A percentile compares a stretch with the other conserved stretches of the same genome.
Conservation (phyloP, 495 filamentous ascomycete species). For the Friedmanniomyces endolithicus region DNA sequence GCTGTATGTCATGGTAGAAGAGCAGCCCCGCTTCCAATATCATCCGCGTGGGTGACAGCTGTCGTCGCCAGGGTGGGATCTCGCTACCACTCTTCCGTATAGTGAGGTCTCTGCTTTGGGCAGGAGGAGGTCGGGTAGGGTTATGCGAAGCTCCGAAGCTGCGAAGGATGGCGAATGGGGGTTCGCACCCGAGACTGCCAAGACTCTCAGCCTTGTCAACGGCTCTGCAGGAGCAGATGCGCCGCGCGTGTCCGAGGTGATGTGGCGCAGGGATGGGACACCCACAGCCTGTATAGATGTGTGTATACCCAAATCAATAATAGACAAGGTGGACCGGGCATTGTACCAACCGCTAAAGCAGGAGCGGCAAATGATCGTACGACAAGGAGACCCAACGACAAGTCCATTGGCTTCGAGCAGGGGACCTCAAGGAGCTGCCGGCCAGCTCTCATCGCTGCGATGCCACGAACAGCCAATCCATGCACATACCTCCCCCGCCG, state of each 20-base stretch:
- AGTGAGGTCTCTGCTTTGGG: too few relatives aligned
- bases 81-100: too few relatives aligned
- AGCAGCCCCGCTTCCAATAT: neutral
- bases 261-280: too few relatives aligned
- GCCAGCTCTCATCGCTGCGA: neutral
- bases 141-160: too few relatives aligned
- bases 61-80: too few relatives aligned
- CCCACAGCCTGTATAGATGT: too few relatives aligned
- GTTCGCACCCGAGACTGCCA: too few relatives aligned
- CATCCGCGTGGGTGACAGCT: neutral
- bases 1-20: neutral
- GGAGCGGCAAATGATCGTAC: neutral
- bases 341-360: neutral
- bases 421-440: neutral
- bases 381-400: neutral
- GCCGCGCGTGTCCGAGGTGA: neutral
- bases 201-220: neutral
- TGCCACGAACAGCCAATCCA: constrained; percentile 2
- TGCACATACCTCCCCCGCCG: constrained; percentile 17
- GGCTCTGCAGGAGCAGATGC: neutral
- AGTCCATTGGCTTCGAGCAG: too few relatives aligned
- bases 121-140: too few relatives aligned
- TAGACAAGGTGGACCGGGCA: too few relatives aligned
- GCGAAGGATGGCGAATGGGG: too few relatives aligned
- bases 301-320: too few relatives aligned